phyloP scores from a whole-genome alignment of 1,284 basidiomycete species.

The Apiotrichum veenhuisii region DNA sequence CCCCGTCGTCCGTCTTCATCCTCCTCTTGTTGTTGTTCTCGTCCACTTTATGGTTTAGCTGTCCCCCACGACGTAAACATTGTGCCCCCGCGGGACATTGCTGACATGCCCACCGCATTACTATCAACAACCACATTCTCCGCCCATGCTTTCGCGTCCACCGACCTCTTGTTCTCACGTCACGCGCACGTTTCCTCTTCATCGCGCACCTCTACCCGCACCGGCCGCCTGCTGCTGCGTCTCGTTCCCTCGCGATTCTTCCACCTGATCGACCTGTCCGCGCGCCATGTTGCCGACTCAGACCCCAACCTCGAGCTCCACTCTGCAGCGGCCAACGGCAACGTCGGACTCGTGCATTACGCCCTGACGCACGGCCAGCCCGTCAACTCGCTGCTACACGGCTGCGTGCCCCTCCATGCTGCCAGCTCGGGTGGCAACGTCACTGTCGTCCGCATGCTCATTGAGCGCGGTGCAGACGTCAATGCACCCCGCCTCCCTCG shows the following conservation, averaged over 20 bases:
- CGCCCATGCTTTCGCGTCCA: neutral
- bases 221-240: neutral
- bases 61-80: too few relatives aligned
- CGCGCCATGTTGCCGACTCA: constrained; percentile 40
- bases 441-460: constrained; percentile 75
- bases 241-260: neutral
- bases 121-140: neutral
- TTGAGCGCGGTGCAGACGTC: constrained; percentile 87
- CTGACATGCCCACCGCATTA: neutral
- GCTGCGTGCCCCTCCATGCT: constrained; percentile 85
- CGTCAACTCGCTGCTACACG: constrained; percentile 85
- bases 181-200: too few relatives aligned
- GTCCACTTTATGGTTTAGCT: too few relatives aligned
- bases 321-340: constrained; percentile 79
- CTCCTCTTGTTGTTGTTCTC: too few relatives aligned
- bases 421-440: constrained; percentile 82
- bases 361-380: constrained; percentile 89
- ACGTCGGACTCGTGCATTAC: constrained; percentile 59
- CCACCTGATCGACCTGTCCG: neutral
- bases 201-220: neutral
- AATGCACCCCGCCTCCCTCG: constrained; percentile 71
- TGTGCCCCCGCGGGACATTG: neutral
- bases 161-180: neutral
- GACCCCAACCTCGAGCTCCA: constrained; percentile 83
- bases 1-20: too few relatives aligned